Evolutionary conservation across 2,329 filamentous ascomycete species (phyloP).

Genomic region (Neopestalotiopsis sp.): DNA sequence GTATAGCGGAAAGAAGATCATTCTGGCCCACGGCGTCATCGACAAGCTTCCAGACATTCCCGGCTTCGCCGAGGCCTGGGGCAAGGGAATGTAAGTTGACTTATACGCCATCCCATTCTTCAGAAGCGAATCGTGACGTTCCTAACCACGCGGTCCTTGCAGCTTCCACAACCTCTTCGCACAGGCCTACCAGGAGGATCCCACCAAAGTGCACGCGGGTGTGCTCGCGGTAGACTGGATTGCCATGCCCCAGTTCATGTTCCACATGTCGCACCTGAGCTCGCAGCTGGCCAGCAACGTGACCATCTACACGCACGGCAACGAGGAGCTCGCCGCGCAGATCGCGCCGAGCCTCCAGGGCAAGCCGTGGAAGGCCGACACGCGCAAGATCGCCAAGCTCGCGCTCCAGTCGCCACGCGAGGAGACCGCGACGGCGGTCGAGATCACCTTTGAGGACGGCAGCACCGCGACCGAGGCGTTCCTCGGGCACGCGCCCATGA

Average conservation of each 20-base stretch:
- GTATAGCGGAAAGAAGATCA: constrained; percentile 57
- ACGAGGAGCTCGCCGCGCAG: constrained; percentile 22
- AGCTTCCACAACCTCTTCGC: constrained; percentile 66
- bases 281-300: constrained; percentile 24
- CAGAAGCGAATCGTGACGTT: constrained; percentile 7
- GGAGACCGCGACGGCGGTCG: constrained; percentile 22
- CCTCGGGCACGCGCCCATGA: constrained; percentile 26
- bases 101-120: background rate
- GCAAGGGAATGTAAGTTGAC: constrained; percentile 50
- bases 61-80: constrained; percentile 63
- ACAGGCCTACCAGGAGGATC: constrained; percentile 61
- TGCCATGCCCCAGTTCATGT: constrained; percentile 18
- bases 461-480: constrained; percentile 26
- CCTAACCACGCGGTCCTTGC: background rate
- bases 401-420: background rate
- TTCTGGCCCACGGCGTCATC: constrained; percentile 57
- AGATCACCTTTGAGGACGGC: constrained; percentile 23
- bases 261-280: constrained; percentile 26
- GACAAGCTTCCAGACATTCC: constrained; percentile 56
- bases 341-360: constrained; percentile 12
- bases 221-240: constrained; percentile 6
- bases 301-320: constrained; percentile 28
- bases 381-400: background rate
- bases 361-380: background rate
- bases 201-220: constrained; percentile 42